A percentile compares a stretch with the other conserved stretches of the same genome.
Conservation (phyloP, 2,329 filamentous ascomycete species). For the Colletotrichum scovillei region DNA sequence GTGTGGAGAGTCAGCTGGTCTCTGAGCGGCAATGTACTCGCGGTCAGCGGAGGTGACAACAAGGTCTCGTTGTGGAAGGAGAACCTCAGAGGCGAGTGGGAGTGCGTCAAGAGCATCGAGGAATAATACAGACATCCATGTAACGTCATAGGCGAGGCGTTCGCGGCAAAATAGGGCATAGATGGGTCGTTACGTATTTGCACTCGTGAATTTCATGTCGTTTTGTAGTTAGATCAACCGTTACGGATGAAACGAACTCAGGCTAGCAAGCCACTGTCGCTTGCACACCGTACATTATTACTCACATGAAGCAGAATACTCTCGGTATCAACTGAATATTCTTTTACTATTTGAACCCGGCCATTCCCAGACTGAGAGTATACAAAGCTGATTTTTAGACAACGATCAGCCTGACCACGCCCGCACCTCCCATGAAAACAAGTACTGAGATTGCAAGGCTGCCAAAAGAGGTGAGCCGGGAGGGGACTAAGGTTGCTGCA, state of each 20-base stretch:
- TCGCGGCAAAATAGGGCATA: constrained; percentile 42
- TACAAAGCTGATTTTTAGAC: not conserved
- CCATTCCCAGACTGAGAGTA: no score
- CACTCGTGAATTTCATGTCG: not conserved
- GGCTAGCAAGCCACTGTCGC: not conserved
- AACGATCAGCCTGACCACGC: not conserved
- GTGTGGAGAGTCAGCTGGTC: constrained; percentile 99
- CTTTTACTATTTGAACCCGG: not conserved
- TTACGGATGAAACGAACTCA: not conserved
- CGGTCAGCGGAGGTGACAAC: constrained; percentile 94
- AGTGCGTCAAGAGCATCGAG: constrained; percentile 96
- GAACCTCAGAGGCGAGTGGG: constrained; percentile 95
- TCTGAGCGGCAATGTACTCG: constrained; percentile 94
- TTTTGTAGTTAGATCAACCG: not conserved
- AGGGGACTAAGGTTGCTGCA: not conserved
- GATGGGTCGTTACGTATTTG: not conserved
- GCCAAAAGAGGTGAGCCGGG: not conserved
- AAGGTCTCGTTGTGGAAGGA: constrained; percentile 99
- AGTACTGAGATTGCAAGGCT: not conserved
- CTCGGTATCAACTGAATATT: not conserved
- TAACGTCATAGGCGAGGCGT: constrained; percentile 47
- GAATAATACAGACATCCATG: constrained; percentile 64
- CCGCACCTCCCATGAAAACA: not conserved
- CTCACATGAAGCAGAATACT: not conserved
- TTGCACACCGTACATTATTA: not conserved